Evolutionary conservation across 2,329 filamentous ascomycete genomes (phyloP), one percentile per base, ranked within the genome.

Genomic region (Phyllosticta citrichinensis): DNA sequence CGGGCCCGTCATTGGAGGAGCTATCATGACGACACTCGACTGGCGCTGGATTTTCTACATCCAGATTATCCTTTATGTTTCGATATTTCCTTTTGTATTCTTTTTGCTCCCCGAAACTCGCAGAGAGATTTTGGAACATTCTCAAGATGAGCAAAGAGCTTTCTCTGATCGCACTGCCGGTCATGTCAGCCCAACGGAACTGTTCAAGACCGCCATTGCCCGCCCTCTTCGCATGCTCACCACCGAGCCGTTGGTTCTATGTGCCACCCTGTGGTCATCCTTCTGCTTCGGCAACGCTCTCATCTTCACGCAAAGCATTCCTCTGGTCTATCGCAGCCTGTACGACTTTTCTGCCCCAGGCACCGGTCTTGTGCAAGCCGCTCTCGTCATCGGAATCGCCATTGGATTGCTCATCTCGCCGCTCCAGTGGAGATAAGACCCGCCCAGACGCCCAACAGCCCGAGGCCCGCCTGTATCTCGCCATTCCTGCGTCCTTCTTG

Each of bases 201-300:
- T 56, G 6, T 22, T 60, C 3, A 30, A 24, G 11, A 24, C 54
- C 2, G 69, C 40, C 68, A 71, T 52, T 20, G 40, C 24, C 51
- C 68, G 71, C 2, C 71, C 71, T 11, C 65, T 69, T 1, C 72
- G 73, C 35, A 75, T 81, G 66, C 73, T 81, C 6, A 72, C 69
- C 65, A 82, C 79, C 1, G 79, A 82, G 68, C 75, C 75, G 3
- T 78, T 82, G 0, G 74, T 82, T 1, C 72, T 79, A 52, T 74
- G 73, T 54, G 74, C 76, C 55, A 79, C 78, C 2, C 62, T 81
- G 80, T 78, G 78, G 79, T 76, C 14, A 73, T 76, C 24, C 78
- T 80, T 63, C 73, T 73, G 62, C 71, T 77, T 59, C 76, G 77
- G 22, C 75, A 73, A 3, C 72, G 79, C 27, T 80, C 77, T 61